These are phyloP conservation scores for Penicillium riverlandense DNA, from an alignment of 495 filamentous ascomycete genomes.

Conservation along the genomic window DNA sequence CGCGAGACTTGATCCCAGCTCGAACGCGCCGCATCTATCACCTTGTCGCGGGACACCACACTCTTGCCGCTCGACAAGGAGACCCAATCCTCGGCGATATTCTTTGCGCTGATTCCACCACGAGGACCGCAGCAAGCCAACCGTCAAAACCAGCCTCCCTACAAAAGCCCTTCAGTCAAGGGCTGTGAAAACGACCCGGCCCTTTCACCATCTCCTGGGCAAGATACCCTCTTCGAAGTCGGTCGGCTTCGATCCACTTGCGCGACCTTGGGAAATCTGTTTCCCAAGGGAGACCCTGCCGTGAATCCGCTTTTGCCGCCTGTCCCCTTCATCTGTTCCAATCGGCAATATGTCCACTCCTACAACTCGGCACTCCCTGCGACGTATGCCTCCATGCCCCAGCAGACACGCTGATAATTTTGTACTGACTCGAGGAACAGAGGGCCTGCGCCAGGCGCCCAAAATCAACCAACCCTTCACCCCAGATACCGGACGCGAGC, in stretches of 20 bases:
- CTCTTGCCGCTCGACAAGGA: background rate
- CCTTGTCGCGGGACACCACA: background rate
- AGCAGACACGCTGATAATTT: background rate
- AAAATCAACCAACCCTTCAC: conserved; percentile 42
- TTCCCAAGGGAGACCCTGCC: background rate
- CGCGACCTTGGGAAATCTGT: too few relatives aligned
- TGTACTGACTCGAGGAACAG: conserved; percentile 19
- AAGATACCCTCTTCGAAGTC: too few relatives aligned
- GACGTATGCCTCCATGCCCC: conserved; percentile 11
- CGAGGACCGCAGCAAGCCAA: too few relatives aligned
- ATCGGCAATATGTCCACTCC: conserved; percentile 16
- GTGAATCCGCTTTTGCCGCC: background rate
- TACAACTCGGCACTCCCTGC: conserved; percentile 20
- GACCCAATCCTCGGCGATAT: too few relatives aligned
- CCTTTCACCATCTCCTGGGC: too few relatives aligned
- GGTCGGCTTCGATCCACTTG: too few relatives aligned
- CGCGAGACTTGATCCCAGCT: background rate
- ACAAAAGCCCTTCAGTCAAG: too few relatives aligned
- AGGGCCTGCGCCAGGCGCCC: conserved; percentile 41
- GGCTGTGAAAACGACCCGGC: too few relatives aligned
- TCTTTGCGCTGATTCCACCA: background rate
- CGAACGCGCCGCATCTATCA: conserved; percentile 6
- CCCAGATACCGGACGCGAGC: conserved; percentile 34
- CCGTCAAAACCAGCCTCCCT: too few relatives aligned
- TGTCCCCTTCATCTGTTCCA: background rate